phyloP scores from a whole-genome alignment of 2,329 filamentous ascomycete species.

The Emericellopsis atlantica region DNA sequence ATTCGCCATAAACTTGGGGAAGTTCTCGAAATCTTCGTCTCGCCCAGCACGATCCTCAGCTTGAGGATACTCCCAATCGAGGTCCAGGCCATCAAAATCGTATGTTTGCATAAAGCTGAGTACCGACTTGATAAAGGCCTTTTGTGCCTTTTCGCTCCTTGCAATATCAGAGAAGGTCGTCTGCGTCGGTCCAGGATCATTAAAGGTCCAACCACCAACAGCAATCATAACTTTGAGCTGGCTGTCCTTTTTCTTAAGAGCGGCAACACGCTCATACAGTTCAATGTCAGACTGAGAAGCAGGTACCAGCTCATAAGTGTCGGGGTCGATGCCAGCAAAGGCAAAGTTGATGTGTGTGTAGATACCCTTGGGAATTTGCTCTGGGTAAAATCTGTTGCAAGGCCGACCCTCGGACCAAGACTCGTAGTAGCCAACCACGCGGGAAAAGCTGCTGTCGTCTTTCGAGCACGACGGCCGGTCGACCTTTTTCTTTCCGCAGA shows the following conservation, averaged over 20 bases:
- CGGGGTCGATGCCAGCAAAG: slow-evolving; percentile 20
- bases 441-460: too few species aligned
- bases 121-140: slow-evolving; percentile 2
- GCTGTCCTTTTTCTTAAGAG: slow-evolving; percentile 12
- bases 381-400: slow-evolving; percentile 9
- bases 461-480: slow-evolving; percentile 1
- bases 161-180: slow-evolving; percentile 10
- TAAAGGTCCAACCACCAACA: slow-evolving; percentile 28
- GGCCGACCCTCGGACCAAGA: slow-evolving; percentile 8
- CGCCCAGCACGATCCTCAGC: slow-evolving; percentile 4
- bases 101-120: slow-evolving; percentile 3
- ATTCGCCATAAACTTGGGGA: slow-evolving; percentile 5
- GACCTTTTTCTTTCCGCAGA: slow-evolving; percentile 9
- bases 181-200: slow-evolving; percentile 5
- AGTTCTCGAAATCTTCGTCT: slow-evolving; percentile 6
- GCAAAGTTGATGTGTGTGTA: slow-evolving; percentile 16
- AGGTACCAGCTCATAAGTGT: slow-evolving; percentile 11
- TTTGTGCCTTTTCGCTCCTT: slow-evolving; percentile 1
- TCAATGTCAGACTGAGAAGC: slow-evolving; percentile 6
- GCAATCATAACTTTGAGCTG: slow-evolving; percentile 17
- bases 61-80: slow-evolving; percentile 6
- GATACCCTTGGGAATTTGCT: slow-evolving; percentile 7
- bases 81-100: slow-evolving; percentile 6
- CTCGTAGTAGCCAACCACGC: slow-evolving; percentile 20
- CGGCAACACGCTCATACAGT: slow-evolving; percentile 10